phyloP scores from a whole-genome alignment of 2,329 filamentous ascomycete genomes.

The Trichothecium roseum region DNA sequence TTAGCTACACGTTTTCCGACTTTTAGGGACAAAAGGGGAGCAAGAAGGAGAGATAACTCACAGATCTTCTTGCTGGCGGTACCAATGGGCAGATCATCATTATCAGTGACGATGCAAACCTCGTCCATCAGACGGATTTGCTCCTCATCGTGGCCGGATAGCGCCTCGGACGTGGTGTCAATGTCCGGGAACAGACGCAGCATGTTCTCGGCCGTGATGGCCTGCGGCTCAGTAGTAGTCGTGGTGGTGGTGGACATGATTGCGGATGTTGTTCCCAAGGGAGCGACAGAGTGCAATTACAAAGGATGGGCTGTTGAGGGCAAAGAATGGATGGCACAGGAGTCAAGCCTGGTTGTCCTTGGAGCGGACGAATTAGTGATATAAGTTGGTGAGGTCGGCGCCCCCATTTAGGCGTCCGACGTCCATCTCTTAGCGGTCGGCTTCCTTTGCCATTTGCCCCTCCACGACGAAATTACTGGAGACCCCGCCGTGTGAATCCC shows the following conservation, averaged over 20 bases:
- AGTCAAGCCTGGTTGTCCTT: too few species aligned
- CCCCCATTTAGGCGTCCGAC: too few species aligned
- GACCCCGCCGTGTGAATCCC: too few species aligned
- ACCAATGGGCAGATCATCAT: constrained; percentile 85
- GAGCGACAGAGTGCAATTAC: too few species aligned
- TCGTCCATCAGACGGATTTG: constrained; percentile 98
- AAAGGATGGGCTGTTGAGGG: too few species aligned
- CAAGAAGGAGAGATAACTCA: constrained; percentile 34
- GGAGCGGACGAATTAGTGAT: too few species aligned
- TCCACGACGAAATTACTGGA: too few species aligned
- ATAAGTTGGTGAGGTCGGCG: too few species aligned
- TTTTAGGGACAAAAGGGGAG: not conserved
- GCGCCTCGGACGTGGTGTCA: constrained; percentile 59
- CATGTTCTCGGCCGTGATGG: constrained; percentile 79
- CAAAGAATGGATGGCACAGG: too few species aligned
- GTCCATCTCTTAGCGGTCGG: too few species aligned
- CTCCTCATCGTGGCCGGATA: constrained; percentile 91
- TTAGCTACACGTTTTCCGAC: not conserved
- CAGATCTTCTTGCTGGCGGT: constrained; percentile 97
- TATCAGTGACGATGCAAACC: constrained; percentile 92
- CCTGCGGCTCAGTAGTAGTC: constrained; percentile 41
- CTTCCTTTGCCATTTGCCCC: too few species aligned
- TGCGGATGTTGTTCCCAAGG: constrained; percentile 1
- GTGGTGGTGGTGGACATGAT: constrained; percentile 21
- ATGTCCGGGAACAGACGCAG: constrained; percentile 80